A percentile compares a stretch with the other conserved stretches of the same genome.
phyloP scores from a whole-genome alignment of 2,329 filamentous ascomycete species.

The Fusarium pseudograminearum region DNA sequence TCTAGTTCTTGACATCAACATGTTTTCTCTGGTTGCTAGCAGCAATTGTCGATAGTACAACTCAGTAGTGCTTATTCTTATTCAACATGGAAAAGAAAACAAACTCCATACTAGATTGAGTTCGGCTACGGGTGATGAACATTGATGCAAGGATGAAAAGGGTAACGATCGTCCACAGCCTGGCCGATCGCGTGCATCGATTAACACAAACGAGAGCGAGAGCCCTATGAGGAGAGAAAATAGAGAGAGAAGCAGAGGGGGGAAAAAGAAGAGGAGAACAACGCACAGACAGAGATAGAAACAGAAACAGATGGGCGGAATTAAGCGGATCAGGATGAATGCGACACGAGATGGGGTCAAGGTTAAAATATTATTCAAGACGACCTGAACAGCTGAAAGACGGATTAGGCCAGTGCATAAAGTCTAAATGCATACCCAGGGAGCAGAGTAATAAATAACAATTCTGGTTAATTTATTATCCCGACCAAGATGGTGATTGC shows the following conservation, averaged over 20 bases:
- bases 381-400: not conserved
- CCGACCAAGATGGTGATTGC: not conserved
- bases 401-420: not conserved
- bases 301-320: not conserved
- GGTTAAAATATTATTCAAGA: not conserved
- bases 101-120: constrained; percentile 24
- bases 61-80: not conserved
- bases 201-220: constrained; percentile 13
- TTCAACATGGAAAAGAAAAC: constrained; percentile 5
- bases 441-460: not conserved
- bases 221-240: not conserved
- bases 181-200: constrained; percentile 32
- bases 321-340: constrained; percentile 2
- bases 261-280: not conserved
- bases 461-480: not conserved
- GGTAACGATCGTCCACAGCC: constrained; percentile 31
- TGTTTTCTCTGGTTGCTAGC: not conserved
- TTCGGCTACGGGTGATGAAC: constrained; percentile 37
- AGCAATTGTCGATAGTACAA: not conserved
- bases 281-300: constrained; percentile 24
- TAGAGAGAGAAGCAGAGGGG: not conserved
- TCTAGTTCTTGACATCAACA: not conserved
- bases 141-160: constrained; percentile 7
- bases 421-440: not conserved
- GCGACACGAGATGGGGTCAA: constrained; percentile 15